Percentiles rank a stretch among this genome's conserved stretches.
These are phyloP conservation scores for Marchantia paleacea DNA, from an alignment of 225 moss, liverwort and hornwort genomes.

Conservation along the genomic window DNA sequence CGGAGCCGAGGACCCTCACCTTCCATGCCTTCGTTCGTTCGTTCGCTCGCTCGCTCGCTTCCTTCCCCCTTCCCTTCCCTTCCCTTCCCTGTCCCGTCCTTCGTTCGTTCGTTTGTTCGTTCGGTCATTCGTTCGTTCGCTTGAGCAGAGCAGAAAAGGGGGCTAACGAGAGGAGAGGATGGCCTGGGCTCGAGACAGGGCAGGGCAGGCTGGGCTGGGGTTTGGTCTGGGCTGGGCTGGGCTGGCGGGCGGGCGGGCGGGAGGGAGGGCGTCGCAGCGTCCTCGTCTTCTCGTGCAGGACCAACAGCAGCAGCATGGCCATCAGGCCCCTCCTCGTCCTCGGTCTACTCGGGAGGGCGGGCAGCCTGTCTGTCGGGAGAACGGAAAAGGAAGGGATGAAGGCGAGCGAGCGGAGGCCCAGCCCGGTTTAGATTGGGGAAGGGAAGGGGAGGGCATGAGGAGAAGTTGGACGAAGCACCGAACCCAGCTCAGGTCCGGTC, in stretches of 20 bases:
- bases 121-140: neutral
- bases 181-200: neutral
- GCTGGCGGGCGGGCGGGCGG: neutral
- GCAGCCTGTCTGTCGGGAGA: constrained; percentile 9
- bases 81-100: neutral
- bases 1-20: neutral
- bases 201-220: neutral
- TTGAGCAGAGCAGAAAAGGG: neutral
- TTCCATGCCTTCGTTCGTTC: neutral
- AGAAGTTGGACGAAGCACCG: neutral
- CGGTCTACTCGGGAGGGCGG: neutral
- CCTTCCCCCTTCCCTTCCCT: neutral
- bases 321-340: neutral
- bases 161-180: neutral
- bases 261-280: neutral
- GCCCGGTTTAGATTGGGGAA: neutral
- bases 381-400: neutral
- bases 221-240: neutral
- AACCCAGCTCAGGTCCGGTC: neutral
- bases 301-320: neutral
- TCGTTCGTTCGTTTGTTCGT: neutral
- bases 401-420: neutral
- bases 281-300: no score
- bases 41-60: neutral
- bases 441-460: no score